phyloP scores from a whole-genome alignment of 352 stramenopile species.

The Phytophthora boehmeriae region DNA sequence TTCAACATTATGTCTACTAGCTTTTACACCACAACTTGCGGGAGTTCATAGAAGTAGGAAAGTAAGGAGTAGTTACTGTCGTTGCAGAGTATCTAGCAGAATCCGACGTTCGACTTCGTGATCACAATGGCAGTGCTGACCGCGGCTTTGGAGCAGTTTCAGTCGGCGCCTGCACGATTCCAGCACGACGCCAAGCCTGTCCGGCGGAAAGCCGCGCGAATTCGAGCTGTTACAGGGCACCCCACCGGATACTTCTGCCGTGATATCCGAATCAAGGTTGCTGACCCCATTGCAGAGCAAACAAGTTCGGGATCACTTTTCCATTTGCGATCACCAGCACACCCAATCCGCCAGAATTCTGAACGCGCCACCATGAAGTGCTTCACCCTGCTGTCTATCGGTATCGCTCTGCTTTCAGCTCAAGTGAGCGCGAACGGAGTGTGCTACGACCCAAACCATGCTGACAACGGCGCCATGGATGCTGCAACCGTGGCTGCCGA shows the following conservation, averaged over 20 bases:
- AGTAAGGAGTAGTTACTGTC: too few species aligned
- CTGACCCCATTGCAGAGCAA: not conserved
- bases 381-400: slow-evolving; percentile 26
- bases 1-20: slow-evolving; percentile 13
- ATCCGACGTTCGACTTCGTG: too few species aligned
- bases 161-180: too few species aligned
- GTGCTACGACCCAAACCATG: slow-evolving; percentile 71
- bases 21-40: too few species aligned
- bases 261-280: not conserved
- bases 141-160: not conserved
- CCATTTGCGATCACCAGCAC: slow-evolving; percentile 21
- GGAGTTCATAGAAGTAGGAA: too few species aligned
- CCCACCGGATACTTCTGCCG: slow-evolving; percentile 25
- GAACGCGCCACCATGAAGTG: slow-evolving; percentile 40
- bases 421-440: slow-evolving; percentile 56
- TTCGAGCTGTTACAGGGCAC: slow-evolving; percentile 29
- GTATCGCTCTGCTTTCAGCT: slow-evolving; percentile 24
- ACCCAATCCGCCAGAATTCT: slow-evolving; percentile 2
- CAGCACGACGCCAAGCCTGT: slow-evolving; percentile 11
- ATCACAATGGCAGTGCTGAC: not conserved
- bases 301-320: slow-evolving; percentile 18
- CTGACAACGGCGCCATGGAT: slow-evolving; percentile 30
- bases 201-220: slow-evolving; percentile 22
- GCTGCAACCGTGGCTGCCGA: slow-evolving; percentile 38
- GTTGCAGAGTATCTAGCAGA: too few species aligned